Evolutionary conservation across 192 early-diverging fungal genomes (phyloP), one percentile per base, ranked within the genome.

Genomic region (Coemansia sp.): DNA sequence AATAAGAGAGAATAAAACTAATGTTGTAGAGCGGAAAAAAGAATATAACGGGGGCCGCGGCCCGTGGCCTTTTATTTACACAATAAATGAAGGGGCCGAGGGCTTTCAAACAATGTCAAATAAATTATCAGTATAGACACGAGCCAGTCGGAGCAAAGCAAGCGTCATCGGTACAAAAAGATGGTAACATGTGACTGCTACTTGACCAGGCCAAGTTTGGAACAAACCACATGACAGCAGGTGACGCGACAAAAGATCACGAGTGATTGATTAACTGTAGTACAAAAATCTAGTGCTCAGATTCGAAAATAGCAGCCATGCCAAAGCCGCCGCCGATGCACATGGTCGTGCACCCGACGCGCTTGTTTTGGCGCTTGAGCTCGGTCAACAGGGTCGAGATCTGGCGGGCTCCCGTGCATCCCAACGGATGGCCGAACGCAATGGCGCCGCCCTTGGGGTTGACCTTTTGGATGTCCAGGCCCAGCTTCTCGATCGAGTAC

Each of bases 391-490:
- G 81, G 16, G 97, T 99, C 23, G 95, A 92, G 71, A 99, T 88
- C 81, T 98, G 97, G 65, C 97, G 89, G 10, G 97, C 94, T 75
- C 97, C 95, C 35, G 95, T 98, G 76, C 86, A 87, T 55, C 94
- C 92, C 68, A 93, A 75, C 57, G 97, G 97, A 77, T 98, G 97
- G 62, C 97, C 97, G 63, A 97, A 87, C 24, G 97, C 93, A 61
- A 99, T 99, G 37, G 97, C 97, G 66, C 97, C 97, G 62, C 97
- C 97, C 87, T 94, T 91, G 50, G 94, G 94, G 85, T 99, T 99
- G 73, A 98, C 93, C 88, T 93, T 97, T 60, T 91, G 87, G 73
- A 89, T 71, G 65, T 87, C 85, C 56, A 99, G 89, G 23, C 87
- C 88, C 41, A 94, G 88, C 74, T 93, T 91, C 78, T 96, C 88